Conservation (phyloP, 2,329 filamentous ascomycete species). For the Chaetomium olivaceum region DNA sequence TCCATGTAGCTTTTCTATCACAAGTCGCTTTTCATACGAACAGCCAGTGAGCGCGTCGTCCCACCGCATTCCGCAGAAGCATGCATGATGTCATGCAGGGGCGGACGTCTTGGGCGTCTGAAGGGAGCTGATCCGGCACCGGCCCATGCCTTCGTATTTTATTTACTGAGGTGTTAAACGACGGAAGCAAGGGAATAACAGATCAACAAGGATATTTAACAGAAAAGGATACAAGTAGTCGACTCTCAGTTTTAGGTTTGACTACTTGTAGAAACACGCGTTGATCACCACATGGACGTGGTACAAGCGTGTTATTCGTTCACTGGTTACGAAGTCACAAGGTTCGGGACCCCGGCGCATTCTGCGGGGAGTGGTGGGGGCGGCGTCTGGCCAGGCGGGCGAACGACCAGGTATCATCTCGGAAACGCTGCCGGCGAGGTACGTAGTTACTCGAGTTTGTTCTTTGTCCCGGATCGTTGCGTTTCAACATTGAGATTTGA, state of each 20-base stretch:
- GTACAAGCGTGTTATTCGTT: not conserved
- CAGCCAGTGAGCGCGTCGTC: not conserved
- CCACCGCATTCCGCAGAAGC: not conserved
- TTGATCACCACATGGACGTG: not conserved
- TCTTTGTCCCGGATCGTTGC: not conserved
- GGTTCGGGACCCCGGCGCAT: not conserved
- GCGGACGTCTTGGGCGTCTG: too few species aligned
- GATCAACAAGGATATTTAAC: not conserved
- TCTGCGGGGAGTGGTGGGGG: constrained; percentile 9
- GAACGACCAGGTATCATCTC: not conserved
- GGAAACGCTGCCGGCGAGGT: not conserved
- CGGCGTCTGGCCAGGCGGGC: not conserved
- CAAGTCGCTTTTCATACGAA: not conserved
- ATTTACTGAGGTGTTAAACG: not conserved
- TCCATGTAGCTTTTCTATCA: not conserved
- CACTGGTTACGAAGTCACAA: not conserved
- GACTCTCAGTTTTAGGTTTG: not conserved
- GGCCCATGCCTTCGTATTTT: not conserved
- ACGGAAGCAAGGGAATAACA: not conserved
- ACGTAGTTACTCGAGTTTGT: not conserved
- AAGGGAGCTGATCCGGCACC: constrained; percentile 5
- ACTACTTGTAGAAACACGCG: not conserved
- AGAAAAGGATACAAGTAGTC: not conserved
- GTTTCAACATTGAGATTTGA: not conserved
- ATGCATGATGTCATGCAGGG: constrained; percentile 20